Percentiles rank a stretch among this genome's conserved stretches.
Evolutionary conservation across 2,329 filamentous ascomycete species (phyloP).

Genomic region (Stemphylium lycopersici): DNA sequence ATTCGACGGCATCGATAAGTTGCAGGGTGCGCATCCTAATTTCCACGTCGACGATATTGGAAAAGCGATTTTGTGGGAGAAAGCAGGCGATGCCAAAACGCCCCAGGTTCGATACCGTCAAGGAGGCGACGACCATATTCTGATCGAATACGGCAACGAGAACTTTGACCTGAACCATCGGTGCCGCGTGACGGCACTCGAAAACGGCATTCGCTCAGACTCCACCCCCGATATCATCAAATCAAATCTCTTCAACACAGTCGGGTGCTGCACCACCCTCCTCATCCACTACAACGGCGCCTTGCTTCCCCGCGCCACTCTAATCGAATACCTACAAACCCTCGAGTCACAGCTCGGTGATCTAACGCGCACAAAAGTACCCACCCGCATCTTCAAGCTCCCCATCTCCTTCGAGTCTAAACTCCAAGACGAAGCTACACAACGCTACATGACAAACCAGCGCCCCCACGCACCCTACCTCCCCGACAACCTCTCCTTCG

Average conservation of each 20-base stretch:
- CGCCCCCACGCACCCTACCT: conserved; percentile 66
- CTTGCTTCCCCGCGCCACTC: conserved; percentile 43
- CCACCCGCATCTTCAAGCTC: conserved; percentile 52
- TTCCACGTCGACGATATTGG: conserved; percentile 37
- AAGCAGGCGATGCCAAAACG: conserved; percentile 22
- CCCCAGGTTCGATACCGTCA: conserved; percentile 39
- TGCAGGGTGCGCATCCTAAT: conserved; percentile 35
- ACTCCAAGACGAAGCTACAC: conserved; percentile 58
- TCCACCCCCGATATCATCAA: conserved; percentile 49
- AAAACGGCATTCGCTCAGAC: conserved; percentile 53
- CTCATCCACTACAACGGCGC: conserved; percentile 51
- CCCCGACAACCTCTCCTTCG: conserved; percentile 66
- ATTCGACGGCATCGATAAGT: conserved; percentile 30
- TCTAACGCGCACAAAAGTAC: conserved; percentile 49
- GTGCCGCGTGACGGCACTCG: conserved; percentile 61
- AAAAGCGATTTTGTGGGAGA: conserved; percentile 40
- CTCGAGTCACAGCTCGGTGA: conserved; percentile 53
- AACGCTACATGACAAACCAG: conserved; percentile 67
- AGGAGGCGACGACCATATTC: conserved; percentile 56
- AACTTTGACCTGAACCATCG: conserved; percentile 63
- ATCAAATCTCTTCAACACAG: conserved; percentile 56
- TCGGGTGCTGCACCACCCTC: conserved; percentile 58
- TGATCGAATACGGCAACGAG: conserved; percentile 65
- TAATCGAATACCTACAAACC: conserved; percentile 48
- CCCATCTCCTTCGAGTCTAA: conserved; percentile 53